Base-by-base conservation (phyloP, 176 grass and related monocot species). In the Pontederia crassipes region DNA sequence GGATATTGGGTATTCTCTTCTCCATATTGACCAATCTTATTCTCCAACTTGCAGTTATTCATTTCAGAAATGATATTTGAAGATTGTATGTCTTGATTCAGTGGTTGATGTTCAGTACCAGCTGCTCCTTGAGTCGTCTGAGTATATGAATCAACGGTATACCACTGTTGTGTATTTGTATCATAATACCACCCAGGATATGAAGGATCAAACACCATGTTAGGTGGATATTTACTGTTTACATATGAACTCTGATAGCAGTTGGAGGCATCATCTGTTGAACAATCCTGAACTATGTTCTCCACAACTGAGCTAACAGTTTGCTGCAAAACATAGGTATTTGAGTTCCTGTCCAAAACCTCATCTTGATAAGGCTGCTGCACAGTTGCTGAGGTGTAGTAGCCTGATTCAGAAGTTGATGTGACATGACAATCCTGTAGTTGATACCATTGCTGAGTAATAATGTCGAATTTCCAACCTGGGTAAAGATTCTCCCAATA, bases 111-210 rank as follows among this genome's bases (percentile, higher is more conserved):
- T 35, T 35, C 2, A 35, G 29, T 35, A 35, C 4, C 29, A 58
- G 51, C 27, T 51, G 20, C 52, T 20, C 64, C 70, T 68, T 83
- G 84, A 40, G 28, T 56, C 16, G 49, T 66, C 55, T 68, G 72
- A 29, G 15, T 72, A 71, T 98, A 98, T 4, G 74, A 81, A 54
- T 86, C 85, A 2, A 98, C 79, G n/a, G 74, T 72, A 8, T 79
- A 50, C 94, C 88, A 92, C 63, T 89, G 76, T 65, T 92, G 88
- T 0, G 65, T 92, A 71, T 83, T 86, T 52, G 82, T 98, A 54
- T 98, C 94, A 10, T 85, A 98, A 77, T 89, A 98, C 87, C 87
- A 98, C 52, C 88, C 84, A 0, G 79, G 94, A 64, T 98, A 98
- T 60, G 86, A 76, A 0, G 85, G 60, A 10, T 98, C 89, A 62